phyloP scores from a whole-genome alignment of 306 rosid species.

The Luffa acutangula region DNA sequence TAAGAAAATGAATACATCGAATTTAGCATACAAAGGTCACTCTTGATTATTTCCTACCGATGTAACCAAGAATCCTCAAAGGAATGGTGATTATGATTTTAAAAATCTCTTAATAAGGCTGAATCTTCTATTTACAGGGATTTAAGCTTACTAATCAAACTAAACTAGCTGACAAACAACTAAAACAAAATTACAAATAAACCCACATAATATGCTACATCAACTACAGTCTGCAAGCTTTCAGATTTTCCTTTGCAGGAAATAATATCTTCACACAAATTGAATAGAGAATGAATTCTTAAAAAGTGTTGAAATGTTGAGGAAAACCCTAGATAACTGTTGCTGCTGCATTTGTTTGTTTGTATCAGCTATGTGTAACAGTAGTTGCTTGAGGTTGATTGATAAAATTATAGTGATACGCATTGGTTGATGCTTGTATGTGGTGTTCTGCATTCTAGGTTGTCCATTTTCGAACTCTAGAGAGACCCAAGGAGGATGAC shows the following conservation, averaged over 20 bases:
- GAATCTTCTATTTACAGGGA: neutral
- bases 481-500: conserved; percentile 86
- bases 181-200: neutral
- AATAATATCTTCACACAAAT: neutral
- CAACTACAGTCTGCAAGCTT: neutral
- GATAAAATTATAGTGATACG: neutral
- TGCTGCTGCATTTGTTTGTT: neutral
- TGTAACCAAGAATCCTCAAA: neutral
- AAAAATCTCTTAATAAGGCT: too few species aligned
- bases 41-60: too few species aligned
- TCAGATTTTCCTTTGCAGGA: neutral
- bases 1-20: too few species aligned
- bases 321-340: neutral
- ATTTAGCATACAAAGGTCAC: too few species aligned
- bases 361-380: neutral
- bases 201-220: neutral
- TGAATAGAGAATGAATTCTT: neutral
- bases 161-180: neutral
- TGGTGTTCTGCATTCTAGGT: conserved; percentile 36
- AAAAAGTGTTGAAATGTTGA: neutral
- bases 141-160: neutral
- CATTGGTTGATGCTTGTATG: neutral
- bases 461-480: conserved; percentile 78
- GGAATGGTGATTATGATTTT: neutral
- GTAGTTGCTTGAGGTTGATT: neutral